phyloP scores from a whole-genome alignment of 2,329 filamentous ascomycete species.

The Botrytis fragariae region DNA sequence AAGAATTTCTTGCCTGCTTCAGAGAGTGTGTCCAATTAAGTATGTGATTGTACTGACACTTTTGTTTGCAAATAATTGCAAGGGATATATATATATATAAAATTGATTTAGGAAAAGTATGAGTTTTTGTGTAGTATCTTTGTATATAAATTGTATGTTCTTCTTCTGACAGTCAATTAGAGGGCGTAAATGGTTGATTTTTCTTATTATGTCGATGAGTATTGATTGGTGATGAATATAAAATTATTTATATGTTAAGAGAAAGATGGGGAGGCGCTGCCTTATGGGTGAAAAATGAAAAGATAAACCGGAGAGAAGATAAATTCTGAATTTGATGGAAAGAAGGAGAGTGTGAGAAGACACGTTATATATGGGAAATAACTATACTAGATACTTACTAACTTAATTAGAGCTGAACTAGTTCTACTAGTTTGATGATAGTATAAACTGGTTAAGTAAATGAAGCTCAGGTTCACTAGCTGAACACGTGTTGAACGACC shows the following conservation, averaged over 20 bases:
- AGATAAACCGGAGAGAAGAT: neutral
- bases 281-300: neutral
- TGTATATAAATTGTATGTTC: neutral
- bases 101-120: neutral
- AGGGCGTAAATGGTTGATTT: neutral
- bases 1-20: neutral
- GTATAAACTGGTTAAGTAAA: neutral
- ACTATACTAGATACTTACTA: neutral
- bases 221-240: neutral
- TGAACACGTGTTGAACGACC: neutral
- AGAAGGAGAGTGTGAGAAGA: neutral
- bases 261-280: neutral
- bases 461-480: neutral
- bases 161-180: neutral
- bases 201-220: neutral
- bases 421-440: neutral
- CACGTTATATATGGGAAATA: neutral
- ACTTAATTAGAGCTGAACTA: neutral
- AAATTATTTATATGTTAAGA: neutral
- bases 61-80: neutral
- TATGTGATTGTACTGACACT: neutral
- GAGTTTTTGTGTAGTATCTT: neutral
- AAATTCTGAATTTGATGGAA: neutral
- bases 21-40: neutral
- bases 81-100: neutral